A percentile compares a stretch with the other conserved stretches of the same genome.
These are phyloP conservation scores for Cryoendolithus antarcticus DNA, from an alignment of 2,329 filamentous ascomycete genomes.

Conservation along the genomic window DNA sequence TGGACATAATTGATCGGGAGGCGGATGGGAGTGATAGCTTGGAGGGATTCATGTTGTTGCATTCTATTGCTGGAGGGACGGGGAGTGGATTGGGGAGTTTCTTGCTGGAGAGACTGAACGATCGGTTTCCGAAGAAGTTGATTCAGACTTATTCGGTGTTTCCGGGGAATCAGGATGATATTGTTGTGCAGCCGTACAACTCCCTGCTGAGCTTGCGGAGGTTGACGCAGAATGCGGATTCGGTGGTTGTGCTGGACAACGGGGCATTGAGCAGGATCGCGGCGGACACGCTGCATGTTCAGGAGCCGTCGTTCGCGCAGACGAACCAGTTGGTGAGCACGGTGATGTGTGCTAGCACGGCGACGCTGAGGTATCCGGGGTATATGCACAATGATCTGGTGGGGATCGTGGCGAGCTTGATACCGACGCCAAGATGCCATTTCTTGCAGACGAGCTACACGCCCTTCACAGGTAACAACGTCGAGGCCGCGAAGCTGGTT, in stretches of 20 bases:
- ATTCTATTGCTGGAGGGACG: slow-evolving; percentile 94
- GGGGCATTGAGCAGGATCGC: slow-evolving; percentile 88
- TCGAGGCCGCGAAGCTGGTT: slow-evolving; percentile 93
- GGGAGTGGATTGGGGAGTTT: slow-evolving; percentile 94
- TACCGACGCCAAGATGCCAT: slow-evolving; percentile 91
- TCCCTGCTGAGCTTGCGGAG: slow-evolving; percentile 84
- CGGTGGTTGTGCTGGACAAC: slow-evolving; percentile 93
- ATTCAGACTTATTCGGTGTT: slow-evolving; percentile 99
- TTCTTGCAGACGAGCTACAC: slow-evolving; percentile 99
- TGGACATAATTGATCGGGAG: slow-evolving; percentile 99
- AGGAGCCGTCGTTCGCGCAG: slow-evolving; percentile 91
- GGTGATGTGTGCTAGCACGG: slow-evolving; percentile 97
- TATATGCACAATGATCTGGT: slow-evolving; percentile 99
- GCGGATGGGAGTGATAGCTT: slow-evolving; percentile 95
- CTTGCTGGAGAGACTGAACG: slow-evolving; percentile 87
- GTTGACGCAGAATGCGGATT: slow-evolving; percentile 91
- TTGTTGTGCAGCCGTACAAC: slow-evolving; percentile 98
- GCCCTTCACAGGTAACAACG: slow-evolving; percentile 89
- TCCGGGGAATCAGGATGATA: slow-evolving; percentile 84
- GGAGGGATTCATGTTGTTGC: slow-evolving; percentile 97
- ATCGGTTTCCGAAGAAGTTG: slow-evolving; percentile 95
- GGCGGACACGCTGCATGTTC: slow-evolving; percentile 84
- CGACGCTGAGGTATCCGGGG: slow-evolving; percentile 87
- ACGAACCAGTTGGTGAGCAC: slow-evolving; percentile 94
- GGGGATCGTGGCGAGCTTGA: slow-evolving; percentile 88